Evolutionary conservation across 345 rosid species (phyloP).

Genomic region (Eucalyptus tenuipes): DNA sequence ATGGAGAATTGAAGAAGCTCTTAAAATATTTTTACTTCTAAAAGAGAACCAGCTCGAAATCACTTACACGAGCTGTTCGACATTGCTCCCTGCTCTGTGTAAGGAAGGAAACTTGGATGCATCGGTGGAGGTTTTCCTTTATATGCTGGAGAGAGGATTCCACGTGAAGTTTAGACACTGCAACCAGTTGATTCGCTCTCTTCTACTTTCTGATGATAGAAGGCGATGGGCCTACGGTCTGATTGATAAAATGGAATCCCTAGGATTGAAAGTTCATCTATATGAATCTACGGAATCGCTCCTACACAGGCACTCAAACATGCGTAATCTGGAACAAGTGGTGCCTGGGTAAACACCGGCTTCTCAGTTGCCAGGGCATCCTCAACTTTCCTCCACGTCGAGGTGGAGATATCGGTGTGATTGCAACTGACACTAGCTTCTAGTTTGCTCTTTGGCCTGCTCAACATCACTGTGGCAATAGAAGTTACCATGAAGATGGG

Average conservation of each 20-base stretch:
- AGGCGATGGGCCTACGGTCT: constrained; percentile 26
- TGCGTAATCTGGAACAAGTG: background rate
- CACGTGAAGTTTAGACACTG: constrained; percentile 39
- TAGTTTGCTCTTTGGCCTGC: background rate
- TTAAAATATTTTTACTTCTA: constrained; percentile 50
- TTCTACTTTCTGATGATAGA: constrained; percentile 27
- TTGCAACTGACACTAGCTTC: background rate
- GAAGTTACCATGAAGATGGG: background rate
- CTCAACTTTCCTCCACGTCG: background rate
- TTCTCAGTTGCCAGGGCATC: background rate
- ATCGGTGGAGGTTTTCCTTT: constrained; percentile 53
- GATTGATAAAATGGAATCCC: constrained; percentile 34
- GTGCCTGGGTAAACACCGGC: constrained; percentile 6
- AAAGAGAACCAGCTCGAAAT: constrained; percentile 31
- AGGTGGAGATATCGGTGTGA: background rate
- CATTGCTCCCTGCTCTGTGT: constrained; percentile 51
- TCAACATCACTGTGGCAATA: background rate
- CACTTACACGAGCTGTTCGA: constrained; percentile 72
- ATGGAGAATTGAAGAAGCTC: constrained; percentile 48
- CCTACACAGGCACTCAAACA: background rate
- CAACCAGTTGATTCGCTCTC: constrained; percentile 37
- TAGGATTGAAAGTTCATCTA: constrained; percentile 57
- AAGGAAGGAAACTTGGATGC: constrained; percentile 31
- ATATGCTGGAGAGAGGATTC: constrained; percentile 56
- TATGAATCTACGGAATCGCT: constrained; percentile 12